phyloP scores from a whole-genome alignment of 23 red algal species.

The Cyanidiococcus yangmingshanensis region DNA sequence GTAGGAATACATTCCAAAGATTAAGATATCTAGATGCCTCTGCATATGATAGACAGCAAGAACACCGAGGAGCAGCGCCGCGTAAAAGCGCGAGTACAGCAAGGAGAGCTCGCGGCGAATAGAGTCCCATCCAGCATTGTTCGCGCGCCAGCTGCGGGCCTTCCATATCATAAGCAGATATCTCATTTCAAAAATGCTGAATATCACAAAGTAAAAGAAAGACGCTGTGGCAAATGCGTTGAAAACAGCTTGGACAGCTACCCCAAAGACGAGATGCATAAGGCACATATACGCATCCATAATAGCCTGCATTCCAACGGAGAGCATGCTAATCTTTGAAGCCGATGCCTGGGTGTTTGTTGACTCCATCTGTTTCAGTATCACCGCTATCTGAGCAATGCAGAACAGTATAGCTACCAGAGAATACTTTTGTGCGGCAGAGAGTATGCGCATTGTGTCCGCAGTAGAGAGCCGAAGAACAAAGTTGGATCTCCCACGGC shows the following conservation, averaged over 20 bases:
- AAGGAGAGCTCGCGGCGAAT: slow-evolving; percentile 79
- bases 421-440: slow-evolving; percentile 72
- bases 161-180: slow-evolving; percentile 86
- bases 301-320: slow-evolving; percentile 72
- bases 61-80: slow-evolving; percentile 59
- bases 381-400: slow-evolving; percentile 56
- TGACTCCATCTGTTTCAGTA: slow-evolving; percentile 80
- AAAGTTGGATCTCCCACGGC: slow-evolving; percentile 24
- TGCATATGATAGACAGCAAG: slow-evolving; percentile 70
- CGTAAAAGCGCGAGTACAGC: slow-evolving; percentile 83
- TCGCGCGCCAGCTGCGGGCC: slow-evolving; percentile 41
- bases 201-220: slow-evolving; percentile 89
- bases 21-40: slow-evolving; percentile 51
- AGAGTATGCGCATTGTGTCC: slow-evolving; percentile 53
- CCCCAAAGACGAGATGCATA: slow-evolving; percentile 64
- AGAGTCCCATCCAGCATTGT: slow-evolving; percentile 57
- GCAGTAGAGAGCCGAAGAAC: slow-evolving; percentile 48
- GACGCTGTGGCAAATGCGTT: slow-evolving; percentile 89
- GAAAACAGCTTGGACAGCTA: slow-evolving; percentile 61
- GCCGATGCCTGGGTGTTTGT: slow-evolving; percentile 65
- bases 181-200: slow-evolving; percentile 74
- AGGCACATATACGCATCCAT: slow-evolving; percentile 77
- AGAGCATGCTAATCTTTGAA: slow-evolving; percentile 46
- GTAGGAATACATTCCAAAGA: slow-evolving; percentile 62
- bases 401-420: slow-evolving; percentile 50